These are phyloP conservation scores for Eleusine indica DNA, from an alignment of 176 grass and related monocot species.

Conservation along the genomic window DNA sequence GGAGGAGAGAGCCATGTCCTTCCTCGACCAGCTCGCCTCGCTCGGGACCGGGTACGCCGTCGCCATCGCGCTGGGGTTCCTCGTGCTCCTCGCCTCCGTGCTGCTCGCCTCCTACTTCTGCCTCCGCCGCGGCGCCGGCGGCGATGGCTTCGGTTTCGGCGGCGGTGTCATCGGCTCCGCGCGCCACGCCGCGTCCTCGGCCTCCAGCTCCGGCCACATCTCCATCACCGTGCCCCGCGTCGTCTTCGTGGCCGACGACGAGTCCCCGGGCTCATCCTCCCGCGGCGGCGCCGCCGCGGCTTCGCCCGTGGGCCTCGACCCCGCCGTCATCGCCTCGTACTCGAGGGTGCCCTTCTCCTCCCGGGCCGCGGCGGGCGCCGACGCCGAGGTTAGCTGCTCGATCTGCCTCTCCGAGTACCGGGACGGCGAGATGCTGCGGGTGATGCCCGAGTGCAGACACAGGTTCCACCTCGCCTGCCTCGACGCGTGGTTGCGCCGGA, in stretches of 20 bases:
- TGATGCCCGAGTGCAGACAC: conserved; percentile 92
- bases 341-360: conserved; percentile 74
- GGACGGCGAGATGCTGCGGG: conserved; percentile 87
- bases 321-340: conserved; percentile 71
- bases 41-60: conserved; percentile 65
- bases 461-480: conserved; percentile 92
- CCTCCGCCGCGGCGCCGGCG: conserved; percentile 37
- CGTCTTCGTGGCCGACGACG: conserved; percentile 88
- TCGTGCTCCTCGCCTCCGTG: conserved; percentile 54
- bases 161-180: neutral
- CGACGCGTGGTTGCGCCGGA: conserved; percentile 86
- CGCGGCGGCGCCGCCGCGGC: conserved; percentile 43
- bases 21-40: conserved; percentile 49
- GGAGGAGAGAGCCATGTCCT: conserved; percentile 5
- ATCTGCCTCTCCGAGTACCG: conserved; percentile 94
- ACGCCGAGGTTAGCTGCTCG: conserved; percentile 60
- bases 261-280: conserved; percentile 66
- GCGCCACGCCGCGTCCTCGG: conserved; percentile 28
- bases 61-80: conserved; percentile 67
- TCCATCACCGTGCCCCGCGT: conserved; percentile 68
- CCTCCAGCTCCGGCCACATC: conserved; percentile 58
- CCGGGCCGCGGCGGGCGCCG: conserved; percentile 41
- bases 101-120: conserved; percentile 60
- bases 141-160: neutral
- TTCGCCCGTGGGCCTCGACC: conserved; percentile 72